Conservation (phyloP, 2,329 filamentous ascomycete species). For the Diaporthe caulivora region DNA sequence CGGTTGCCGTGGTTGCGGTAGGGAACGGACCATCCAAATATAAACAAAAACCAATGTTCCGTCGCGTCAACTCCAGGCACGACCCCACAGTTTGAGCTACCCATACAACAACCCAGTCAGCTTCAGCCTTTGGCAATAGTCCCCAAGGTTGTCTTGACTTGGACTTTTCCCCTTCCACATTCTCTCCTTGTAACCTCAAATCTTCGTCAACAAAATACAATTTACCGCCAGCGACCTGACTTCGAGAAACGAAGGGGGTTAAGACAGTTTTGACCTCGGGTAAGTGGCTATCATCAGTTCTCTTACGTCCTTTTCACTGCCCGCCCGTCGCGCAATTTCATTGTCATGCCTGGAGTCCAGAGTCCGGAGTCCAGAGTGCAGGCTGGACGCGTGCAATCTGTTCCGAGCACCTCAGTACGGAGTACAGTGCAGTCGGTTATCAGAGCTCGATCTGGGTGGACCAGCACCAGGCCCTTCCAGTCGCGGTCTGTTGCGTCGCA, state of each 20-base stretch:
- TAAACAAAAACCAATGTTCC: constrained; percentile 26
- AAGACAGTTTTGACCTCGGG: constrained; percentile 2
- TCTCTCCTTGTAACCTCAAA: not conserved
- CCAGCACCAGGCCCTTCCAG: constrained; percentile 6
- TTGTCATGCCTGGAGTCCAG: not conserved
- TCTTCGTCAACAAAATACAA: not conserved
- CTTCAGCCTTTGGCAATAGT: not conserved
- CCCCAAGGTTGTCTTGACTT: constrained; percentile 17
- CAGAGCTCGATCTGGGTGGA: not conserved
- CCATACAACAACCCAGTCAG: constrained; percentile 10
- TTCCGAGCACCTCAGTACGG: not conserved
- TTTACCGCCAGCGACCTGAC: not conserved
- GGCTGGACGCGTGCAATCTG: constrained; percentile 19
- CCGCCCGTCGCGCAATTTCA: constrained; percentile 14
- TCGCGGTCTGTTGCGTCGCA: constrained; percentile 28
- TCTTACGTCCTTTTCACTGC: not conserved
- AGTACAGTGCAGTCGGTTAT: constrained; percentile 2
- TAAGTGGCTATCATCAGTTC: constrained; percentile 14
- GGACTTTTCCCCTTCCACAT: constrained; percentile 13
- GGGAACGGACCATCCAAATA: constrained; percentile 15
- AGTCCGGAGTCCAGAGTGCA: not conserved
- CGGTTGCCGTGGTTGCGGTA: constrained; percentile 29
- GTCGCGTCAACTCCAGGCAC: constrained; percentile 32
- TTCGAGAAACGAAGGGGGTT: not conserved
- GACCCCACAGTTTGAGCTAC: constrained; percentile 27